phyloP scores from a whole-genome alignment of 371 early-diverging fungal species.

The Cokeromyces recurvatus region DNA sequence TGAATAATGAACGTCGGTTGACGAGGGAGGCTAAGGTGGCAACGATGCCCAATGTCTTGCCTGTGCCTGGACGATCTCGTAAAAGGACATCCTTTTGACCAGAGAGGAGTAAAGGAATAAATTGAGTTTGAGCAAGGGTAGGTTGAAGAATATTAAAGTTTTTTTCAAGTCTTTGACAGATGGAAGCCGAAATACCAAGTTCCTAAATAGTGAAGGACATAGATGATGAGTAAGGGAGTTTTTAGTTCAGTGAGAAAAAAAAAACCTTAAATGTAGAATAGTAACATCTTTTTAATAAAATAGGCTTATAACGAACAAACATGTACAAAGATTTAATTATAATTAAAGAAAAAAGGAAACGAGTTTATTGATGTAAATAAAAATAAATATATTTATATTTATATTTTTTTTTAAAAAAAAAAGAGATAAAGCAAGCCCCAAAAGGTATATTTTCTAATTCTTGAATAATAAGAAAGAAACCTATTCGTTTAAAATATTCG shows the following conservation, averaged over 20 bases:
- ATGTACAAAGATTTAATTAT: background rate
- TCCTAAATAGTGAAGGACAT: no score
- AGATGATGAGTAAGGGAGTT: no score
- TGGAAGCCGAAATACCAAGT: conserved; percentile 45
- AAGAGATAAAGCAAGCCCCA: no score
- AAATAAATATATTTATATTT: no score
- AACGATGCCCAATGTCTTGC: conserved; percentile 74
- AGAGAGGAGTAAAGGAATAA: conserved; percentile 52
- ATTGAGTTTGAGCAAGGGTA: conserved; percentile 47
- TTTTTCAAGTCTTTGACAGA: conserved; percentile 40
- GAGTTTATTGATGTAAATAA: no score
- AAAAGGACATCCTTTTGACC: conserved; percentile 56
- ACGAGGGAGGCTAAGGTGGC: conserved; percentile 35
- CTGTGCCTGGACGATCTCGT: conserved; percentile 75
- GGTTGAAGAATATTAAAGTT: conserved; percentile 46
- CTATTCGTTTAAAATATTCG: no score
- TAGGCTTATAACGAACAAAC: background rate
- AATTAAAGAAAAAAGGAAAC: background rate
- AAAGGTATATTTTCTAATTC: no score
- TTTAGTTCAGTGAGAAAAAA: no score
- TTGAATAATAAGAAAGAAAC: no score
- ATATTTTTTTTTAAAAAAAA: no score
- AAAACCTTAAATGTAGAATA: conserved; percentile 22
- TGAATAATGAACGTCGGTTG: conserved; percentile 54
- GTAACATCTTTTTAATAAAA: background rate